Conservation (phyloP, 2,329 filamentous ascomycete genomes). For the Monascus ruber region DNA sequence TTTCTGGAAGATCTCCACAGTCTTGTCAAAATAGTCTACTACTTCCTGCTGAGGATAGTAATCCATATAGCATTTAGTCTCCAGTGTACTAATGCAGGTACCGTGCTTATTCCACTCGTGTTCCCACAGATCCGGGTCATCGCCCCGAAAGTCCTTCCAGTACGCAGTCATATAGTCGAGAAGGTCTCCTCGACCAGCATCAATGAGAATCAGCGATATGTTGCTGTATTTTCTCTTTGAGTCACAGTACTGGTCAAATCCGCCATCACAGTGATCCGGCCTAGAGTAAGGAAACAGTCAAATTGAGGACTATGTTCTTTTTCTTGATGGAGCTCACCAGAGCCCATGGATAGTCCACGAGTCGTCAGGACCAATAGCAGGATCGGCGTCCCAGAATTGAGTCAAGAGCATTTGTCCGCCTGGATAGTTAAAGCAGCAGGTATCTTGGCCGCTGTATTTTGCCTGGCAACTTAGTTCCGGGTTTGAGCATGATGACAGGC, state of each 20-base stretch:
- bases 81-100: constrained; percentile 60
- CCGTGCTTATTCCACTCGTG: constrained; percentile 70
- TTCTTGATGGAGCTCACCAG: constrained; percentile 33
- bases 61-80: constrained; percentile 53
- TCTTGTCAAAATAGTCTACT: constrained; percentile 56
- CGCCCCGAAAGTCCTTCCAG: constrained; percentile 58
- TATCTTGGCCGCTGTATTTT: constrained; percentile 47
- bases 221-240: constrained; percentile 50
- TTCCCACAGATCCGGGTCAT: constrained; percentile 57
- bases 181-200: constrained; percentile 43
- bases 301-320: constrained; percentile 1
- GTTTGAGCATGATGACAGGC: constrained; percentile 19
- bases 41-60: constrained; percentile 54
- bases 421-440: constrained; percentile 65
- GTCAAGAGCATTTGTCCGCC: constrained; percentile 62
- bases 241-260: constrained; percentile 57
- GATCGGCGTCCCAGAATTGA: constrained; percentile 65
- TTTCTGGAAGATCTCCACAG: constrained; percentile 54
- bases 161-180: constrained; percentile 57
- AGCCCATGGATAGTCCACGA: constrained; percentile 67
- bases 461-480: constrained; percentile 52
- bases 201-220: constrained; percentile 51
- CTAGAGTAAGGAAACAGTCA: constrained; percentile 17
- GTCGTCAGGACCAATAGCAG: constrained; percentile 52
- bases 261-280: constrained; percentile 59